phyloP scores from a whole-genome alignment of 495 filamentous ascomycete genomes.

The Penicillium psychrofluorescens region DNA sequence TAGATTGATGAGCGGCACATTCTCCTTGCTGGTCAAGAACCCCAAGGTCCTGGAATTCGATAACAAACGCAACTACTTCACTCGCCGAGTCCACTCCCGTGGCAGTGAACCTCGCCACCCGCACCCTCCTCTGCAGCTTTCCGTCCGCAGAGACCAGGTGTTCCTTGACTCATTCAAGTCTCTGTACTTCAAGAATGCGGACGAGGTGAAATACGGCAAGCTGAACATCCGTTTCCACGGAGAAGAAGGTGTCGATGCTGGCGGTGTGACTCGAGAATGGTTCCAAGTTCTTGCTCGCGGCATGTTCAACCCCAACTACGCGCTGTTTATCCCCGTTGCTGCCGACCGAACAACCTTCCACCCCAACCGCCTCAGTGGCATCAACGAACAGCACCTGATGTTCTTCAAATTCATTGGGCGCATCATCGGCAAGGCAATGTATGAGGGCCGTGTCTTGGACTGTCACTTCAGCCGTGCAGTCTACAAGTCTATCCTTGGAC shows the following conservation, averaged over 20 bases:
- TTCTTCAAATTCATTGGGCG: slow-evolving; percentile 99
- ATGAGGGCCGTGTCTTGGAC: slow-evolving; percentile 91
- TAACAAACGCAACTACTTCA: slow-evolving; percentile 99
- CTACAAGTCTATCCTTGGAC: slow-evolving; percentile 93
- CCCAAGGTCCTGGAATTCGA: slow-evolving; percentile 98
- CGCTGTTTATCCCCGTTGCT: slow-evolving; percentile 90
- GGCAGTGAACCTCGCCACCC: slow-evolving; percentile 54
- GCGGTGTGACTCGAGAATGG: slow-evolving; percentile 97
- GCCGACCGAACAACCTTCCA: slow-evolving; percentile 99
- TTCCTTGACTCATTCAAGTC: slow-evolving; percentile 98
- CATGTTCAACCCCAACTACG: slow-evolving; percentile 99
- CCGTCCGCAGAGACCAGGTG: slow-evolving; percentile 86
- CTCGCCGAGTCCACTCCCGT: slow-evolving; percentile 78
- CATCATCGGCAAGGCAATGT: slow-evolving; percentile 97
- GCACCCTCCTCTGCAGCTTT: slow-evolving; percentile 76
- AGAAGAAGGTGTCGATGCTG: slow-evolving; percentile 96
- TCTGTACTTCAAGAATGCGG: slow-evolving; percentile 86
- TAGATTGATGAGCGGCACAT: slow-evolving; percentile 96
- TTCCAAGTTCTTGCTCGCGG: slow-evolving; percentile 95
- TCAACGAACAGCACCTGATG: slow-evolving; percentile 92
- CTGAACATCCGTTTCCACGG: slow-evolving; percentile 95
- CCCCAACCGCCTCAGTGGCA: slow-evolving; percentile 81
- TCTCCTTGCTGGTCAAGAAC: slow-evolving; percentile 93
- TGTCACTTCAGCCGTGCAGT: slow-evolving; percentile 99
- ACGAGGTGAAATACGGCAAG: slow-evolving; percentile 98